phyloP scores from a whole-genome alignment of 352 stramenopile species.

The Pythium diclinum region DNA sequence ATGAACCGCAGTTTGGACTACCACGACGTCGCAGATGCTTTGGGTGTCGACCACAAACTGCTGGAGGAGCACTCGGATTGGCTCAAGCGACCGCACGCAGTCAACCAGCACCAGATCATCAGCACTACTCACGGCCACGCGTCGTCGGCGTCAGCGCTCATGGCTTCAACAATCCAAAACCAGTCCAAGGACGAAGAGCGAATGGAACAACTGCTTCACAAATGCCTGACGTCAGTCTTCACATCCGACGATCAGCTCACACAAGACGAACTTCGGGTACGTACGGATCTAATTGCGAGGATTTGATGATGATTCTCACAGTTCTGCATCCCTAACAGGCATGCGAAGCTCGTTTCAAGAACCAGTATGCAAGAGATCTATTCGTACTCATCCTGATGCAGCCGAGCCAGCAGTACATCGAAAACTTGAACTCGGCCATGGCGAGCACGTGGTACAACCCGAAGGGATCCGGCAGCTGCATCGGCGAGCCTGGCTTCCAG shows the following conservation, averaged over 20 bases:
- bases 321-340: conserved; percentile 27
- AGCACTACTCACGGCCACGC: background rate
- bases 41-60: conserved; percentile 24
- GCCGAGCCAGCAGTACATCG: conserved; percentile 69
- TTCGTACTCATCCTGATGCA: conserved; percentile 89
- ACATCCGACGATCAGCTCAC: conserved; percentile 69
- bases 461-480: conserved; percentile 78
- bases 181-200: conserved; percentile 72
- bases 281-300: background rate
- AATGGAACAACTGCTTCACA: conserved; percentile 79
- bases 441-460: conserved; percentile 68
- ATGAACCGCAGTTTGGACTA: conserved; percentile 30
- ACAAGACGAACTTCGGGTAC: conserved; percentile 50
- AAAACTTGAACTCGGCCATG: conserved; percentile 29
- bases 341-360: conserved; percentile 67
- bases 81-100: conserved; percentile 25
- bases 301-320: conserved; percentile 1
- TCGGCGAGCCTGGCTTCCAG: conserved; percentile 65
- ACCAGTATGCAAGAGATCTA: conserved; percentile 64
- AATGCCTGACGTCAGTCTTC: conserved; percentile 78
- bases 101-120: conserved; percentile 24
- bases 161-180: conserved; percentile 24
- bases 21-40: conserved; percentile 12
- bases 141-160: background rate
- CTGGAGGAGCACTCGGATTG: conserved; percentile 30